A percentile compares a stretch with the other conserved stretches of the same genome.
Conservation (phyloP, 306 rosid genomes). For the Hippophae tibetana region DNA sequence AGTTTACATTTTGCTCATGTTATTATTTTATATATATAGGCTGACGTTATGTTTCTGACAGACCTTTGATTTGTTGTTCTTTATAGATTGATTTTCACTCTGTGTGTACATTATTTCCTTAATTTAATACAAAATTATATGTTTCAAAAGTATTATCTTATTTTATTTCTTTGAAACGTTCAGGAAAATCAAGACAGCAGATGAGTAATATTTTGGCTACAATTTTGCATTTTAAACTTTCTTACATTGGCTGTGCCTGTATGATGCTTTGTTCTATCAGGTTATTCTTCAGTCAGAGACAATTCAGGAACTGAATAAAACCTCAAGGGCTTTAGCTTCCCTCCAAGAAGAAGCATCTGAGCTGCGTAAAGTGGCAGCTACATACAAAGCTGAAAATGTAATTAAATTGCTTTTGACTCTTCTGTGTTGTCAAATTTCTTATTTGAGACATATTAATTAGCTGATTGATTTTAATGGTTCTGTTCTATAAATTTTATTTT, state of each 20-base stretch:
- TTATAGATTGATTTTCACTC: no score
- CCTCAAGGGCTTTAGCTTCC: constrained; percentile 59
- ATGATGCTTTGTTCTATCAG: constrained; percentile 27
- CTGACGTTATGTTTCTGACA: no score
- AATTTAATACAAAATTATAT: no score
- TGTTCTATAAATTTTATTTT: not conserved
- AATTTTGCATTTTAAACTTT: no score
- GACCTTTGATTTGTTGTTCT: no score
- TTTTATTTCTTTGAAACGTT: no score
- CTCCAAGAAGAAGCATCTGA: constrained; percentile 65
- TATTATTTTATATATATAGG: no score
- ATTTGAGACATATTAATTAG: not conserved
- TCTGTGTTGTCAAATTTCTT: not conserved
- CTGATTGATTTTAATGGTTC: not conserved
- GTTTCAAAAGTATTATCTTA: no score
- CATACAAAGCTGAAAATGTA: constrained; percentile 62
- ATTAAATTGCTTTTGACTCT: not conserved
- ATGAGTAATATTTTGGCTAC: no score
- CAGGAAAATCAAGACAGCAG: no score
- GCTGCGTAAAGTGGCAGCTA: constrained; percentile 47
- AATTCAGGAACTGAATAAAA: constrained; percentile 83
- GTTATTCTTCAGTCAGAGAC: constrained; percentile 95
- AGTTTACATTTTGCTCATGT: not conserved
- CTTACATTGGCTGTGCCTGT: not conserved
- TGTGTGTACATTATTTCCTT: no score